A percentile compares a stretch with the other conserved stretches of the same genome.
phyloP scores from a whole-genome alignment of 139 green algal species.

The Ulvella scutata region DNA sequence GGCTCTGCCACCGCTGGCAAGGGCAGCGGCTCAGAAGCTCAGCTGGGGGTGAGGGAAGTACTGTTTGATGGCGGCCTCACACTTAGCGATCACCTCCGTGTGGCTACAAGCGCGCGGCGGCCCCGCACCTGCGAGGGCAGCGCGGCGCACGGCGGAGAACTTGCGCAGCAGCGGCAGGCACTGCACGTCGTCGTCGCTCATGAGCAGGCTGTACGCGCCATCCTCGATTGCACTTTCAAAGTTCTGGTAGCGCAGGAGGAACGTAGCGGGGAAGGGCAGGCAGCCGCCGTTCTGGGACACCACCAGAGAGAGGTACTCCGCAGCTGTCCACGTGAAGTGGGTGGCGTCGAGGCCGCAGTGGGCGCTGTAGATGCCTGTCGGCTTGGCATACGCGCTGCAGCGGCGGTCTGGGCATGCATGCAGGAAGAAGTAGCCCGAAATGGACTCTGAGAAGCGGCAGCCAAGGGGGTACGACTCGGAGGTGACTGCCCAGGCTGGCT shows the following conservation, averaged over 20 bases:
- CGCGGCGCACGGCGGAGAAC: neutral
- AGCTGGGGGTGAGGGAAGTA: neutral
- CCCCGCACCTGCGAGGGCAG: neutral
- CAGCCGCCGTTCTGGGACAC: conserved; percentile 34
- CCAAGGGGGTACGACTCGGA: conserved; percentile 74
- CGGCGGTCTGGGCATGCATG: conserved; percentile 58
- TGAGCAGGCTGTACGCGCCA: neutral
- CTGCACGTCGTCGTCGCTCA: neutral
- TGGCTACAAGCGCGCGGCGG: neutral
- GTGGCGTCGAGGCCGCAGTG: conserved; percentile 16
- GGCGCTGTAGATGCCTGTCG: conserved; percentile 26
- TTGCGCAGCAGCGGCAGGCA: neutral
- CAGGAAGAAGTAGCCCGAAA: conserved; percentile 43
- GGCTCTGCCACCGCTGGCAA: neutral
- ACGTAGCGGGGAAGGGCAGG: conserved; percentile 49
- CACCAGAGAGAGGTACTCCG: conserved; percentile 76
- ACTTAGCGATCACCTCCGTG: neutral
- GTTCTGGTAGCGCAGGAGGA: conserved; percentile 20
- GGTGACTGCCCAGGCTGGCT: conserved; percentile 74
- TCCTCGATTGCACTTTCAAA: neutral
- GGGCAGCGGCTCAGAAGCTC: neutral
- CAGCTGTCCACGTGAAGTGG: conserved; percentile 41
- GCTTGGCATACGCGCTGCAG: conserved; percentile 27
- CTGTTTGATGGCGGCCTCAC: neutral
- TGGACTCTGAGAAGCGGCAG: conserved; percentile 52